Evolutionary conservation across 2,329 filamentous ascomycete genomes (phyloP).

Genomic region (Ceratocystis diversiconidia): DNA sequence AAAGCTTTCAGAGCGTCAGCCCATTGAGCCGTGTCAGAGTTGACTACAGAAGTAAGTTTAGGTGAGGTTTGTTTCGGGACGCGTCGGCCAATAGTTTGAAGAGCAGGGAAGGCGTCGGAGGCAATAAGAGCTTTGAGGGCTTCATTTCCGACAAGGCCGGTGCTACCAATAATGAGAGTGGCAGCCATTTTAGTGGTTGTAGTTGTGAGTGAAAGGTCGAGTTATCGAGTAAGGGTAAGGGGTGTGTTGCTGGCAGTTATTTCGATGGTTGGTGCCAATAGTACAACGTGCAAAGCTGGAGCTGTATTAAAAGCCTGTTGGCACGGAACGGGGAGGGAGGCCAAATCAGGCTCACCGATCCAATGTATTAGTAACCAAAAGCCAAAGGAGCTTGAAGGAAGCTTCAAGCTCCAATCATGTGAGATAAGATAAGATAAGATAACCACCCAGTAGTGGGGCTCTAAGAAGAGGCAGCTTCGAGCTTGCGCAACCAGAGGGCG

Average conservation of each 20-base stretch:
- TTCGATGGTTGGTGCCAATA: too few relatives aligned
- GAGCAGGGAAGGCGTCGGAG: slow-evolving; percentile 33
- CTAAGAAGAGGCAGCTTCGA: neutral
- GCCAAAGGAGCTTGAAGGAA: neutral
- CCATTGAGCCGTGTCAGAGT: slow-evolving; percentile 58
- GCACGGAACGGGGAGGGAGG: too few relatives aligned
- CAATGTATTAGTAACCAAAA: too few relatives aligned
- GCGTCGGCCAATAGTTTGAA: slow-evolving; percentile 55
- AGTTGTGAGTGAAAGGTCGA: neutral
- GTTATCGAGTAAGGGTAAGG: neutral
- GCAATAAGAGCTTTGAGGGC: slow-evolving; percentile 56
- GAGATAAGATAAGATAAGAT: neutral
- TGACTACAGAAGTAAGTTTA: slow-evolving; percentile 51
- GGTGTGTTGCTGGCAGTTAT: neutral
- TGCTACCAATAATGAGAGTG: slow-evolving; percentile 47
- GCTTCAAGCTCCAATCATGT: neutral
- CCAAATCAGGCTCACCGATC: too few relatives aligned
- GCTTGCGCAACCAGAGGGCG: slow-evolving; percentile 1
- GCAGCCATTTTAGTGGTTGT: slow-evolving; percentile 29
- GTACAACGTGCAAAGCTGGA: too few relatives aligned
- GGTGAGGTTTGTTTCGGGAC: slow-evolving; percentile 36
- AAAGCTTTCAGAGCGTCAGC: slow-evolving; percentile 41
- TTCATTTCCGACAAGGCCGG: slow-evolving; percentile 55
- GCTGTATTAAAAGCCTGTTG: too few relatives aligned
- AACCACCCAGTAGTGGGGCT: neutral